These are phyloP conservation scores for Aspergillus costaricaensis DNA, from an alignment of 2,329 filamentous ascomycete species.

Conservation along the genomic window DNA sequence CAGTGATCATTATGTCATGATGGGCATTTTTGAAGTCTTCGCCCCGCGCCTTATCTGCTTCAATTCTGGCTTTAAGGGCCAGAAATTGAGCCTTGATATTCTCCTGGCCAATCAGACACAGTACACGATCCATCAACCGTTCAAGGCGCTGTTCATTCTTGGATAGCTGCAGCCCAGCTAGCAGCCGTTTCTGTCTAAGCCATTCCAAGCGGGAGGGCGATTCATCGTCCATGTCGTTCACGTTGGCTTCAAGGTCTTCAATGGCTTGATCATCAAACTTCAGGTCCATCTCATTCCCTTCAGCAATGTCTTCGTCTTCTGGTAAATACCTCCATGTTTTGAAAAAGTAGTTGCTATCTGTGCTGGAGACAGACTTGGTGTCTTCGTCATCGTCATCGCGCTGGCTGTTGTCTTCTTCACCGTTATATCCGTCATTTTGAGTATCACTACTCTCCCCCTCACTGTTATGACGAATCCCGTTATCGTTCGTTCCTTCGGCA, in stretches of 20 bases:
- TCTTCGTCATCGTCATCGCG: neutral
- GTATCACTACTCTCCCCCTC: neutral
- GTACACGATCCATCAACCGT: neutral
- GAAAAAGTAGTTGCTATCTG: neutral
- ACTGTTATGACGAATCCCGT: neutral
- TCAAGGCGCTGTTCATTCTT: neutral
- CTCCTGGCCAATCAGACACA: neutral
- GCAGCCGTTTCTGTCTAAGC: neutral
- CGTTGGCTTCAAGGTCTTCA: neutral
- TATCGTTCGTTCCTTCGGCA: no score
- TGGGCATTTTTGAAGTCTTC: neutral
- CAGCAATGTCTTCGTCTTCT: neutral
- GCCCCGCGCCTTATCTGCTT: neutral
- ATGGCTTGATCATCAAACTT: neutral
- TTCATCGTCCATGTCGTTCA: neutral
- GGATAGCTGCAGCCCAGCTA: neutral
- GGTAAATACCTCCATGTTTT: neutral
- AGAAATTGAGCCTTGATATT: neutral
- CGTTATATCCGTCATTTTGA: neutral
- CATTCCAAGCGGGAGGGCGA: neutral
- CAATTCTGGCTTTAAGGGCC: neutral
- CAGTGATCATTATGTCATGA: neutral
- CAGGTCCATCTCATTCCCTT: neutral
- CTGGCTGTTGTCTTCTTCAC: neutral
- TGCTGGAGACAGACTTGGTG: neutral